These are phyloP conservation scores for Vitis vinifera DNA, from an alignment of 164 flowering plant genomes.

Conservation along the genomic window DNA sequence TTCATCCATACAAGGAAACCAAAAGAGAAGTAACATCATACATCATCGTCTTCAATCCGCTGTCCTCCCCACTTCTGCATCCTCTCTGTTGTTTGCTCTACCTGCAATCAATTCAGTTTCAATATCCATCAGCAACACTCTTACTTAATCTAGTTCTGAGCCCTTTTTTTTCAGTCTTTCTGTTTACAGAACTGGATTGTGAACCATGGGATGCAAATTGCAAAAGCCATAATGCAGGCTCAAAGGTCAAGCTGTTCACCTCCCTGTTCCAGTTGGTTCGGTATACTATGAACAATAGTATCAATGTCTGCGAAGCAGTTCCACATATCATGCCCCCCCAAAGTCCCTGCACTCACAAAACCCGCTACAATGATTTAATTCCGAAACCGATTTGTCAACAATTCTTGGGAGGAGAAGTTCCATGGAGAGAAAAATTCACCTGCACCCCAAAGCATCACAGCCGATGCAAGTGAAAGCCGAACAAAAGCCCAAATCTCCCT, in stretches of 20 bases:
- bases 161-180: background rate
- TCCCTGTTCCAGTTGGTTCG: constrained; percentile 17
- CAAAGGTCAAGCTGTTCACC: background rate
- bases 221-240: too few relatives aligned
- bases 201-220: too few relatives aligned
- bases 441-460: constrained; percentile 76
- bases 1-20: too few relatives aligned
- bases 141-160: too few relatives aligned
- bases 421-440: constrained; percentile 7
- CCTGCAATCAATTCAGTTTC: background rate
- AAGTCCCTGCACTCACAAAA: constrained; percentile 25
- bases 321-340: constrained; percentile 14
- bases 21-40: too few relatives aligned
- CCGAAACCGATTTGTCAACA: too few relatives aligned
- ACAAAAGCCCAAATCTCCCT: constrained; percentile 55
- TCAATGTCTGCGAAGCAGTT: background rate
- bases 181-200: too few relatives aligned
- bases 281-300: background rate
- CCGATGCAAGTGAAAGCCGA: constrained; percentile 62
- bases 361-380: too few relatives aligned
- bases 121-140: too few relatives aligned
- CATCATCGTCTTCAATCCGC: background rate
- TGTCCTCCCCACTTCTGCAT: constrained; percentile 13
- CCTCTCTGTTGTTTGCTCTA: constrained; percentile 2
- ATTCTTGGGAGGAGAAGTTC: too few relatives aligned